Conservation (phyloP, 164 flowering plant genomes). For the Kingdonia uniflora region DNA sequence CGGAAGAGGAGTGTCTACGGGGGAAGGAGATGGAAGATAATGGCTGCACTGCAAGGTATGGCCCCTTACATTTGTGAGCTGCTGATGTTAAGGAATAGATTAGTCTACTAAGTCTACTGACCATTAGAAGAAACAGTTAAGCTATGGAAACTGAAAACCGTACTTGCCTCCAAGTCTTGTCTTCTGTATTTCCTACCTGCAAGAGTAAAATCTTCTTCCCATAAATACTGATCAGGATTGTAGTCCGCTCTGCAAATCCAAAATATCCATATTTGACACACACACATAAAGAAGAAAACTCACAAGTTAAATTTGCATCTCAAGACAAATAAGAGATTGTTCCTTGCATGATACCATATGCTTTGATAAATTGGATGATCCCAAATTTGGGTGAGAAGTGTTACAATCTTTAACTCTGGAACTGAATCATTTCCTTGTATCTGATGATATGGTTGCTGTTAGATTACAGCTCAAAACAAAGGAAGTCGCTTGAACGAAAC, state of each 20-base stretch:
- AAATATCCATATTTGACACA: slow-evolving; percentile 1
- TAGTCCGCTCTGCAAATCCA: slow-evolving; percentile 68
- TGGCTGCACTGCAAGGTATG: slow-evolving; percentile 76
- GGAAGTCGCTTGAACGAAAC: too few species aligned
- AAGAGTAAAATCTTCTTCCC: slow-evolving; percentile 84
- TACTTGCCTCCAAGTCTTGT: slow-evolving; percentile 96
- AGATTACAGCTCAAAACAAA: too few species aligned
- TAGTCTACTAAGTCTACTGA: neutral
- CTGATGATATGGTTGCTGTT: neutral
- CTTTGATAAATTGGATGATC: too few species aligned
- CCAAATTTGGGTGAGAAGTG: too few species aligned
- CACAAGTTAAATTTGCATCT: neutral
- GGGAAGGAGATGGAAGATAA: slow-evolving; percentile 61
- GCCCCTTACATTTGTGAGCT: slow-evolving; percentile 67
- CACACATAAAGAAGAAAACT: neutral
- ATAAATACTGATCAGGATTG: slow-evolving; percentile 86
- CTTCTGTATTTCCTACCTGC: slow-evolving; percentile 76
- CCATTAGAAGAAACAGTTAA: slow-evolving; percentile 8
- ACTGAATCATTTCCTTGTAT: too few species aligned
- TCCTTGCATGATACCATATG: too few species aligned
- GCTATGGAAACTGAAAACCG: slow-evolving; percentile 24
- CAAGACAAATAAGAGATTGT: too few species aligned
- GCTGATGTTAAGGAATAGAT: slow-evolving; percentile 17
- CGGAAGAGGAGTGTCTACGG: slow-evolving; percentile 69
- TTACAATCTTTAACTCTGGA: too few species aligned